Conservation (phyloP, 2,329 filamentous ascomycete species). For the Curvularia verruculosa region DNA sequence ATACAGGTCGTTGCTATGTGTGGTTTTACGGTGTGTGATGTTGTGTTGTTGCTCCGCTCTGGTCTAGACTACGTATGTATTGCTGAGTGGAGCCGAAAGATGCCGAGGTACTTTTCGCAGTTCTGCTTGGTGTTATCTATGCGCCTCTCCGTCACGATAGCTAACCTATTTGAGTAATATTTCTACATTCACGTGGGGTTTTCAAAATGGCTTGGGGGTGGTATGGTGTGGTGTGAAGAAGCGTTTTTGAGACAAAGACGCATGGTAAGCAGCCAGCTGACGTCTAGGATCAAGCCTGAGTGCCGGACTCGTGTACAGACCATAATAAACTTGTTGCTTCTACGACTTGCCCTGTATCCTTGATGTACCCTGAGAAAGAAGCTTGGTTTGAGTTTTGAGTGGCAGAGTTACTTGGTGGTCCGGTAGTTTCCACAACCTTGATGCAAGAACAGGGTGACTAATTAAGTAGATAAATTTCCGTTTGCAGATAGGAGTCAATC, state of each 20-base stretch:
- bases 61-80: not conserved
- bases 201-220: not conserved
- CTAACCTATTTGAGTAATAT: not conserved
- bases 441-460: too few species aligned
- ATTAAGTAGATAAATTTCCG: too few species aligned
- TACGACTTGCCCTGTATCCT: not conserved
- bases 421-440: too few species aligned
- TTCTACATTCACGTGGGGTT: not conserved
- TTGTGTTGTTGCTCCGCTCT: conserved; percentile 17
- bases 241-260: not conserved
- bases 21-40: not conserved
- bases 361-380: too few species aligned
- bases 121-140: not conserved
- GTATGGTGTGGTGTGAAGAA: too few species aligned
- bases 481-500: too few species aligned
- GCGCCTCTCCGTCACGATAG: not conserved
- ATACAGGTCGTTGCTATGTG: not conserved
- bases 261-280: not conserved
- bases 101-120: conserved; percentile 27
- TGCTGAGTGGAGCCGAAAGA: conserved; percentile 25
- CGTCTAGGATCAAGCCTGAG: not conserved
- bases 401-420: too few species aligned
- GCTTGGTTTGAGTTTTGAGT: too few species aligned
- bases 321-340: not conserved
- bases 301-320: not conserved